Evolutionary conservation across 345 rosid species (phyloP).

Genomic region (Citrus sp.): DNA sequence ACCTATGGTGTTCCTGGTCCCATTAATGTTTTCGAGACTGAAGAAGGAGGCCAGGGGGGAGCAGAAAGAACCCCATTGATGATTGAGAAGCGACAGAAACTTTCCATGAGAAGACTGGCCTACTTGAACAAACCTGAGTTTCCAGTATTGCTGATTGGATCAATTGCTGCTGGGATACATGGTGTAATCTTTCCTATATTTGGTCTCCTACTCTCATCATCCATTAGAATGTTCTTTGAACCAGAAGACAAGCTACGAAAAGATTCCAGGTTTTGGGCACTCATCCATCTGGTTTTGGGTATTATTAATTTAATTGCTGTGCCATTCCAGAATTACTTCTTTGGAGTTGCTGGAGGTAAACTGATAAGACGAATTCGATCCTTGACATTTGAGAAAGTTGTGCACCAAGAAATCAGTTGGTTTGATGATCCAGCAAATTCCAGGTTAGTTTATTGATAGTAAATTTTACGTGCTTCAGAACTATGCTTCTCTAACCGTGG

Average conservation of each 20-base stretch:
- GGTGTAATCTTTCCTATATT: slow-evolving; percentile 71
- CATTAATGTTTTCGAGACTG: slow-evolving; percentile 19
- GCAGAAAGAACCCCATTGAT: background rate
- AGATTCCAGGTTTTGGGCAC: slow-evolving; percentile 62
- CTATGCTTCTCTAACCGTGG: background rate
- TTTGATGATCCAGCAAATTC: slow-evolving; percentile 78
- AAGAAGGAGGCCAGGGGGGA: slow-evolving; percentile 14
- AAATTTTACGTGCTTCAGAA: background rate
- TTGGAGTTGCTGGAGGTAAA: slow-evolving; percentile 81
- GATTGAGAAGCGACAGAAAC: slow-evolving; percentile 35
- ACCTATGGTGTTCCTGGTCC: slow-evolving; percentile 32
- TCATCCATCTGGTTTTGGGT: slow-evolving; percentile 43
- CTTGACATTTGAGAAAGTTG: slow-evolving; percentile 68
- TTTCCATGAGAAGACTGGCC: slow-evolving; percentile 58
- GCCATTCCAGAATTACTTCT: slow-evolving; percentile 67
- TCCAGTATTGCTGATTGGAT: slow-evolving; percentile 51
- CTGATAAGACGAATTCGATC: slow-evolving; percentile 65
- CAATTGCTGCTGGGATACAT: slow-evolving; percentile 56
- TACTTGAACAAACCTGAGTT: slow-evolving; percentile 70
- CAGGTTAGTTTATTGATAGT: slow-evolving; percentile 29
- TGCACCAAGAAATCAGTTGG: slow-evolving; percentile 83
- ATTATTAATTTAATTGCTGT: slow-evolving; percentile 24
- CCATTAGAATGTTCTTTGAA: slow-evolving; percentile 66
- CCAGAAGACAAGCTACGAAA: slow-evolving; percentile 36
- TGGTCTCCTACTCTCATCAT: slow-evolving; percentile 63